Evolutionary conservation across 2,329 filamentous ascomycete species (phyloP).

Genomic region (Epichloe sibirici): DNA sequence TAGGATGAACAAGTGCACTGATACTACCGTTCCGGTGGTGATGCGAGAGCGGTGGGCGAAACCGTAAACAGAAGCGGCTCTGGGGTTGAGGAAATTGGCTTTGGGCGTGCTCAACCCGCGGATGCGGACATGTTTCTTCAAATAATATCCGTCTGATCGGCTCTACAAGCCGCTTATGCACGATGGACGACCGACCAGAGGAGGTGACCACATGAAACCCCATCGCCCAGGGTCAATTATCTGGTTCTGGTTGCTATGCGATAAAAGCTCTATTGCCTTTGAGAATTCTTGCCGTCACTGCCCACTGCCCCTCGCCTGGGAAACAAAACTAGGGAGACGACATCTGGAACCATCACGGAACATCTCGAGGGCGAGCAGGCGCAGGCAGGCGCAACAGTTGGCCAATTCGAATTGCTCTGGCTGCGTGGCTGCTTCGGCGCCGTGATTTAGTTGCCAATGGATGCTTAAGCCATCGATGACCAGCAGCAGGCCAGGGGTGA

Average conservation of each 20-base stretch:
- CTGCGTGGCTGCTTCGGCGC: neutral
- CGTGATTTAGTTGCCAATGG: neutral
- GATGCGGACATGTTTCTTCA: too few species aligned
- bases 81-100: too few species aligned
- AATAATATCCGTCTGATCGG: neutral
- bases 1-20: too few species aligned
- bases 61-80: too few species aligned
- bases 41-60: too few species aligned
- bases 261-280: constrained; percentile 1
- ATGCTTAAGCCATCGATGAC: neutral
- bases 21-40: too few species aligned
- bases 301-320: neutral
- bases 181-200: neutral
- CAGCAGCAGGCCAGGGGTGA: neutral
- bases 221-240: neutral
- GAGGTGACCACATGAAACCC: neutral
- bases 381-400: neutral
- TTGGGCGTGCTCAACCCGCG: too few species aligned
- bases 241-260: constrained; percentile 4
- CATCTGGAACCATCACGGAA: neutral
- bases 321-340: constrained; percentile 2
- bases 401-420: neutral
- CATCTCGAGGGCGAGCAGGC: constrained; percentile 1
- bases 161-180: neutral
- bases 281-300: neutral